Conservation (phyloP, 2,329 filamentous ascomycete species). For the Aschersonia sp. region DNA sequence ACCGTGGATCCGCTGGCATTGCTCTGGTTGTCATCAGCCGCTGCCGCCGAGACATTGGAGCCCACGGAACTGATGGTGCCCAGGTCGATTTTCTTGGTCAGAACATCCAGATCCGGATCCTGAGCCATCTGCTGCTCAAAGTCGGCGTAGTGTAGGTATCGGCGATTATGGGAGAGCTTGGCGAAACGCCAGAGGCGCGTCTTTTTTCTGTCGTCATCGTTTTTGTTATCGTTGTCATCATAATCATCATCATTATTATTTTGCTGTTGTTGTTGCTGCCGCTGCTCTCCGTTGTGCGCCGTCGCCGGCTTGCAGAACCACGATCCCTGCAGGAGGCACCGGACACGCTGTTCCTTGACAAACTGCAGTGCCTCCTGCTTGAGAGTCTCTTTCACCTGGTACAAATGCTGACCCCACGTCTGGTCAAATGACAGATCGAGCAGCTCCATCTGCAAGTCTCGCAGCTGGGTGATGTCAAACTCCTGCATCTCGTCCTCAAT, state of each 20-base stretch:
- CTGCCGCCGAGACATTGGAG: slow-evolving; percentile 70
- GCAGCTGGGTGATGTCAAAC: slow-evolving; percentile 64
- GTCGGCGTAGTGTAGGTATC: slow-evolving; percentile 80
- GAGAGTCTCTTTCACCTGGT: slow-evolving; percentile 81
- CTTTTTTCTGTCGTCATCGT: slow-evolving; percentile 8
- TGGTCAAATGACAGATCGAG: slow-evolving; percentile 86
- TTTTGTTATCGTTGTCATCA: too few species aligned
- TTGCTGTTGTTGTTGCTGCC: slow-evolving; percentile 15
- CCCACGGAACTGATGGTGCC: slow-evolving; percentile 82
- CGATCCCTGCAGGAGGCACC: slow-evolving; percentile 73
- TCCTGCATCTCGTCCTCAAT: slow-evolving; percentile 81
- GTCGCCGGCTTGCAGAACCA: slow-evolving; percentile 57
- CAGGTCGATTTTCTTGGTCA: slow-evolving; percentile 76
- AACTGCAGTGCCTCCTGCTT: slow-evolving; percentile 88
- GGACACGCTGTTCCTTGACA: slow-evolving; percentile 89
- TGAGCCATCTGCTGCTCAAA: slow-evolving; percentile 52
- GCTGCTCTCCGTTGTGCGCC: slow-evolving; percentile 17
- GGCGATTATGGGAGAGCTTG: slow-evolving; percentile 77
- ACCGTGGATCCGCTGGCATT: slow-evolving; percentile 26
- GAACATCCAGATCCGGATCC: slow-evolving; percentile 56
- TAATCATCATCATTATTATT: too few species aligned
- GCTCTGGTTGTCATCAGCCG: slow-evolving; percentile 36
- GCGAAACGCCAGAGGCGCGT: slow-evolving; percentile 64
- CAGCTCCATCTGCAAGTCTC: slow-evolving; percentile 86
- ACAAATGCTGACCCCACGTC: slow-evolving; percentile 81